Percentiles rank a stretch among this genome's conserved stretches.
Conservation (phyloP, 495 filamentous ascomycete genomes). For the Aeminium ludgeri region DNA sequence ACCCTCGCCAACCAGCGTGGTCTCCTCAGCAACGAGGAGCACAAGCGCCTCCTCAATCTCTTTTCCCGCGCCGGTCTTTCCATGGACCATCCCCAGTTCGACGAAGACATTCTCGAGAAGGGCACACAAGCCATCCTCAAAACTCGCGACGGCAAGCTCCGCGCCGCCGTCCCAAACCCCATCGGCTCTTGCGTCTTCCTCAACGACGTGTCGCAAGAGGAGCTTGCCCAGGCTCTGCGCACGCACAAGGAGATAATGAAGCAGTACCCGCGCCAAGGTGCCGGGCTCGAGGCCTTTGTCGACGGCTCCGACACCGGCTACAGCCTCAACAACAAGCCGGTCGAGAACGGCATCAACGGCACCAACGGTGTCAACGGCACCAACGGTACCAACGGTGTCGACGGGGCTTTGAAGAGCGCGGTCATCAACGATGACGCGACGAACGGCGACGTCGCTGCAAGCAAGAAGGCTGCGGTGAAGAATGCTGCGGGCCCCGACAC, state of each 20-base stretch:
- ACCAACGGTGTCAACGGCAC: slow-evolving; percentile 21
- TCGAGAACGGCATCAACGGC: slow-evolving; percentile 18
- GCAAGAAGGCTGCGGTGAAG: slow-evolving; percentile 10
- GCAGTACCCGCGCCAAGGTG: slow-evolving; percentile 37
- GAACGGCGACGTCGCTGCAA: slow-evolving; percentile 6
- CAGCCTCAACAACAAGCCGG: slow-evolving; percentile 29
- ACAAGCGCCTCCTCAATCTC: slow-evolving; percentile 36
- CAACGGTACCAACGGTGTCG: slow-evolving; percentile 19
- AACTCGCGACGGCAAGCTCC: slow-evolving; percentile 42
- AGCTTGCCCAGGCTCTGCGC: slow-evolving; percentile 34
- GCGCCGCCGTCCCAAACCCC: slow-evolving; percentile 40
- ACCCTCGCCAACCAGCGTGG: slow-evolving; percentile 39
- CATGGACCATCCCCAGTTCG: slow-evolving; percentile 45
- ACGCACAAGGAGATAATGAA: slow-evolving; percentile 39
- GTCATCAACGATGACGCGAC: slow-evolving; percentile 12
- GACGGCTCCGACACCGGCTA: slow-evolving; percentile 45
- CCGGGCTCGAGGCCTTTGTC: slow-evolving; percentile 43
- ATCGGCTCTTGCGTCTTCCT: slow-evolving; percentile 41
- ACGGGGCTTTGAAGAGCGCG: neutral
- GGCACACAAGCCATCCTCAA: slow-evolving; percentile 45
- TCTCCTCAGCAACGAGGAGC: slow-evolving; percentile 34
- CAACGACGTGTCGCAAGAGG: slow-evolving; percentile 35
- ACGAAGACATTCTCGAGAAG: slow-evolving; percentile 39
- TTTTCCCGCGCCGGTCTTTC: slow-evolving; percentile 46
- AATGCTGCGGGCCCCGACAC: slow-evolving; percentile 12